Conservation (phyloP, 148 eudicot genomes). For the Agrostemma githago region DNA sequence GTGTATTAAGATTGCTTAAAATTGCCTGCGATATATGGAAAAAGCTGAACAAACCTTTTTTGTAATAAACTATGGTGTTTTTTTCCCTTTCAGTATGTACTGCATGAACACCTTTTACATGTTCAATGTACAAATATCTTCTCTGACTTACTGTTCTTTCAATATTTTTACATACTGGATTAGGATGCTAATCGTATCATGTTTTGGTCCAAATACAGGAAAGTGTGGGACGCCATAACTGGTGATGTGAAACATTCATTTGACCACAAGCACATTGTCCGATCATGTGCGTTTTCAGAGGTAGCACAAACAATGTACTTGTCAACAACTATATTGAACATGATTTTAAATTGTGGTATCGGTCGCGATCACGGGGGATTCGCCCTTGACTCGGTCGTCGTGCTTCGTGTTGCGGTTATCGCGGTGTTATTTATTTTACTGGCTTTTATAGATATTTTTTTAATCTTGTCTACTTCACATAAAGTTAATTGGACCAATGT, state of each 20-base stretch:
- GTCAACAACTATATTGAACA: background rate
- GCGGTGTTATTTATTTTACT: too few relatives aligned
- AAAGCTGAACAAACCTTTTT: background rate
- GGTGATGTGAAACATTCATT: conserved; percentile 92
- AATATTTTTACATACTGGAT: background rate
- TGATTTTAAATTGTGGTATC: too few relatives aligned
- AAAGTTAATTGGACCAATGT: too few relatives aligned
- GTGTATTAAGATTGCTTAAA: background rate
- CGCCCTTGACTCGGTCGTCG: too few relatives aligned
- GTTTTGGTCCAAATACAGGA: conserved; percentile 44
- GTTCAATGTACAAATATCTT: background rate
- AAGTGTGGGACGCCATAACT: conserved; percentile 92
- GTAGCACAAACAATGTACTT: conserved; percentile 27
- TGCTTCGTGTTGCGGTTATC: too few relatives aligned
- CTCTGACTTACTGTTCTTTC: background rate
- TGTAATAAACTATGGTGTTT: background rate
- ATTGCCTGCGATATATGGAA: too few relatives aligned
- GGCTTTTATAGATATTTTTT: too few relatives aligned
- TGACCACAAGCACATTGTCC: conserved; percentile 95
- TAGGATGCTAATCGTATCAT: background rate
- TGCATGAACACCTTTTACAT: background rate
- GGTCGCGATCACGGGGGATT: too few relatives aligned
- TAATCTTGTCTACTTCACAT: too few relatives aligned
- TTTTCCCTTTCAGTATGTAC: background rate
- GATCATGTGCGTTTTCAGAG: conserved; percentile 95